Conservation (phyloP, 371 early-diverging fungal genomes). For the Rhizopus arrhizus region DNA sequence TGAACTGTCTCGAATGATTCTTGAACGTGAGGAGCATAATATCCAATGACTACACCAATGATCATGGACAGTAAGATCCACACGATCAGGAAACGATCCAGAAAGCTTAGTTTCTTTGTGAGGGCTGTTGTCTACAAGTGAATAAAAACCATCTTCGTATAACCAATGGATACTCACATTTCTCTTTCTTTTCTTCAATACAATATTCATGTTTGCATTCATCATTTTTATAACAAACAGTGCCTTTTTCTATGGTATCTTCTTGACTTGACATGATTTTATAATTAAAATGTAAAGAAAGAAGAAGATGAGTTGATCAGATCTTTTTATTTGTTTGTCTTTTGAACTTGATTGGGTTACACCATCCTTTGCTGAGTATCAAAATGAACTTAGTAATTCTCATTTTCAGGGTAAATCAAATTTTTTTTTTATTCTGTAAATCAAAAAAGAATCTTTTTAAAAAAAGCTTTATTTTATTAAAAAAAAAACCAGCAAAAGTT, state of each 20-base stretch:
- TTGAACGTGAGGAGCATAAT: conserved; percentile 63
- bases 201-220: too few relatives aligned
- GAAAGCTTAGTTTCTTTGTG: conserved; percentile 35
- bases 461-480: background rate
- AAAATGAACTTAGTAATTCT: background rate
- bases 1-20: conserved; percentile 54
- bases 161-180: too few relatives aligned
- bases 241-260: too few relatives aligned
- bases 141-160: too few relatives aligned
- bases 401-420: background rate
- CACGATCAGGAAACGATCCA: conserved; percentile 58
- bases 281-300: too few relatives aligned
- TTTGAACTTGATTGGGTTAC: background rate
- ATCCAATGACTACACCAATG: conserved; percentile 70
- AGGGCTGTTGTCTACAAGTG: conserved; percentile 18
- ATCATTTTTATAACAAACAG: too few relatives aligned
- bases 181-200: too few relatives aligned
- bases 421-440: too few relatives aligned
- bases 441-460: background rate
- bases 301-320: too few relatives aligned
- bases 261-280: too few relatives aligned
- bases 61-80: conserved; percentile 68
- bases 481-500: too few relatives aligned
- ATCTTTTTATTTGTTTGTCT: too few relatives aligned
- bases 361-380: background rate